Evolutionary conservation across 352 stramenopile genomes (phyloP).

Genomic region (Phytophthora tentaculata): DNA sequence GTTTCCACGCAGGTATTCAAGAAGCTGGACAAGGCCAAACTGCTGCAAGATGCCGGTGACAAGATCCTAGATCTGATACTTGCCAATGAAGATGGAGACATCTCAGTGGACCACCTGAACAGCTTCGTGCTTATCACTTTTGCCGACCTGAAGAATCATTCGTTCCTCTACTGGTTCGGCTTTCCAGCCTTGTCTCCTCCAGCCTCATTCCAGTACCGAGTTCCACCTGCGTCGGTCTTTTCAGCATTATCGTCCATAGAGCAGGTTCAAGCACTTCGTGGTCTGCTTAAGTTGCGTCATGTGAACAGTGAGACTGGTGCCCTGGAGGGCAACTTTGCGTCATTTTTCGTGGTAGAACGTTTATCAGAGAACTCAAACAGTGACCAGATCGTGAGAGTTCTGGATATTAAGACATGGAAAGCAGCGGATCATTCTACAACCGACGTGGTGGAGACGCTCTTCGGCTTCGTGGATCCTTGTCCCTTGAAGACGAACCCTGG

Average conservation of each 20-base stretch:
- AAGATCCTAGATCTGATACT: conserved; percentile 49
- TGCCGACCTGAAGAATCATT: conserved; percentile 94
- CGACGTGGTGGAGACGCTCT: conserved; percentile 51
- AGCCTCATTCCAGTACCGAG: conserved; percentile 41
- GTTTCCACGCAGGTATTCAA: conserved; percentile 73
- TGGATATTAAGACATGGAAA: conserved; percentile 42
- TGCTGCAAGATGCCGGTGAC: conserved; percentile 58
- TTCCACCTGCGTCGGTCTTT: conserved; percentile 30
- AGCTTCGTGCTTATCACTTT: conserved; percentile 91
- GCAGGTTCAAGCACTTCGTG: conserved; percentile 46
- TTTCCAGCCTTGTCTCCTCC: conserved; percentile 83
- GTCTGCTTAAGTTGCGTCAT: conserved; percentile 50
- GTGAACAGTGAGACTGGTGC: conserved; percentile 12
- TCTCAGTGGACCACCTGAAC: conserved; percentile 67
- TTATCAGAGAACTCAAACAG: conserved; percentile 2
- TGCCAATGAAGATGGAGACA: conserved; percentile 1
- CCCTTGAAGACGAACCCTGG: conserved; percentile 75
- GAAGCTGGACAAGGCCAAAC: conserved; percentile 75
- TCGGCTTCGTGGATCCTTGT: conserved; percentile 91
- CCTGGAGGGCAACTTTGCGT: conserved; percentile 46
- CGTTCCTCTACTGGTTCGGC: conserved; percentile 94
- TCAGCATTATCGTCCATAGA: conserved; percentile 46
- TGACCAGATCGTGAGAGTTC: conserved; percentile 35
- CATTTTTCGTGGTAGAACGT: conserved; percentile 79
- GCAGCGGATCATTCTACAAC: not conserved